A percentile compares a stretch with the other conserved stretches of the same genome.
Evolutionary conservation across 2,329 filamentous ascomycete genomes (phyloP).

Genomic region (Thielaviopsis ethacetica): DNA sequence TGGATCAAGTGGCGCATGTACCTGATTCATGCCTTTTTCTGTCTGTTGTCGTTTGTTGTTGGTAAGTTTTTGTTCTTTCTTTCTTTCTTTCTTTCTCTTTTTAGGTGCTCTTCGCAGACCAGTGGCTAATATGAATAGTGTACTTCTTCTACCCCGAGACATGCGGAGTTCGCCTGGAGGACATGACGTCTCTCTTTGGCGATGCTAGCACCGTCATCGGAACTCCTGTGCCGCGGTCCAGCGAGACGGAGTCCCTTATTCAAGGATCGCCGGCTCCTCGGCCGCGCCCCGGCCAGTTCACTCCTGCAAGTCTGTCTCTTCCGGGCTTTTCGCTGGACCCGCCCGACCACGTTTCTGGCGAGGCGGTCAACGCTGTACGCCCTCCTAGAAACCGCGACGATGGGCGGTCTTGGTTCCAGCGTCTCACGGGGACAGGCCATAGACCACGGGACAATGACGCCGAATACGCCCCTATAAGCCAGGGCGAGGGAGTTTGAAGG

Average conservation of each 20-base stretch:
- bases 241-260: constrained; percentile 68
- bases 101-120: too few species aligned
- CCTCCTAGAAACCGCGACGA: background rate
- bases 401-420: constrained; percentile 30
- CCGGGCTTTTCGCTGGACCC: constrained; percentile 63
- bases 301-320: constrained; percentile 36
- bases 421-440: constrained; percentile 24
- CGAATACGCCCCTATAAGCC: constrained; percentile 24
- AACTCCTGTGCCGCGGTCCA: constrained; percentile 53
- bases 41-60: constrained; percentile 84
- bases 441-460: constrained; percentile 20
- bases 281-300: constrained; percentile 44
- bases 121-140: constrained; percentile 35
- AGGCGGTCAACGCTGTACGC: background rate
- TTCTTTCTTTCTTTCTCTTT: background rate
- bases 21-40: constrained; percentile 92
- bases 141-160: constrained; percentile 98
- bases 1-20: constrained; percentile 89
- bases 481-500: constrained; percentile 20
- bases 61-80: constrained; percentile 43
- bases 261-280: constrained; percentile 48
- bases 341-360: constrained; percentile 38
- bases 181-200: constrained; percentile 91
- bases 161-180: constrained; percentile 83
- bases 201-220: constrained; percentile 70